Evolutionary conservation across 768 basidiomycete genomes (phyloP), one percentile per base, ranked within the genome.

Genomic region (Terana coerulea): DNA sequence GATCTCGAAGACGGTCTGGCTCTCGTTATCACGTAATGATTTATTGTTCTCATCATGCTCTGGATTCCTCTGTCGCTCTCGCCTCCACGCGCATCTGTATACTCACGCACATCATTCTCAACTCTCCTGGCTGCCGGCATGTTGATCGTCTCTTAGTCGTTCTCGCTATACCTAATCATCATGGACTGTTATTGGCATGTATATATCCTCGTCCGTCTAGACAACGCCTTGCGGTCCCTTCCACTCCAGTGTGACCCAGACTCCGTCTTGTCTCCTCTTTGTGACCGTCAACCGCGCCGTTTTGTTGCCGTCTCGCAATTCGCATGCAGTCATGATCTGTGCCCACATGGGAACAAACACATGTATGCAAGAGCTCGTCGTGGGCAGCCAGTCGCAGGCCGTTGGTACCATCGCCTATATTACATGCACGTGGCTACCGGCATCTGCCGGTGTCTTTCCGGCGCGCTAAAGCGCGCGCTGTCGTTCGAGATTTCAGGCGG

Each of bases 1-100:
- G 73, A 81, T 58, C 64, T 80, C 17, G 66, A 78, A 53, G 69
- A 73, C 42, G 77, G 76, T 22, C 78, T 78, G 11, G 79, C 79
- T 53, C 63, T 84, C 21, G 71, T 85, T 53, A 73, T 85, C 58
- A 80, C 77, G 19, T 84, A 72, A 68, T 31, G 28, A 40, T 44
- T 51, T n/a, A n/a, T n/a, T n/a, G n/a, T n/a, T n/a, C n/a, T n/a
- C n/a, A n/a, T n/a, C 50, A 31, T 47, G 24, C 44, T 36, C n/a
- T 56, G 26, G 19, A 34, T 14, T 29, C 25, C 15, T 28, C n/a
- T 35, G 25, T 51, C 51, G 8, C n/a, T 34, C 25, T 48, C 37
- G 28, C 42, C 17, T 43, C 17, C 35, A 3, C 53, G 17, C 26
- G 54, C 61, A 44, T 35, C 15, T 48, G 41, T 46, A 53, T 45